Conservation (phyloP, 2,329 filamentous ascomycete genomes). For the Aphanocladium album region DNA sequence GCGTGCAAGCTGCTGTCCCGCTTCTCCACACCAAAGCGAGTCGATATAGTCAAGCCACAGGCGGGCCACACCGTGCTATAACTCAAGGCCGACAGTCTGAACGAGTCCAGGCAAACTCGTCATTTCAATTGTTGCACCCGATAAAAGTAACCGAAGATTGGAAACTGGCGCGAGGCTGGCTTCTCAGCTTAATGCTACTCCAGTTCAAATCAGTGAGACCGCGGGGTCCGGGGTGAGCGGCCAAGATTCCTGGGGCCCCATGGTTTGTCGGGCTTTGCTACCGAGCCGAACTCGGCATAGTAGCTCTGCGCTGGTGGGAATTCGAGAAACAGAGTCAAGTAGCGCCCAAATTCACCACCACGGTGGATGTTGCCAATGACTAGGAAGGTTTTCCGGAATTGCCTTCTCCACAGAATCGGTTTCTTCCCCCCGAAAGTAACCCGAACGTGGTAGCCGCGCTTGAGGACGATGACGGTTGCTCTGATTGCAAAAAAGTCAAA, state of each 20-base stretch:
- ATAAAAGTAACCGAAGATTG: not conserved
- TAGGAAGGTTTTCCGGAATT: not conserved
- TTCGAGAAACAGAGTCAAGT: not conserved
- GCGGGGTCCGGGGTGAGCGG: not conserved
- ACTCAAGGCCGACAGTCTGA: not conserved
- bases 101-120: not conserved
- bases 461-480: not conserved
- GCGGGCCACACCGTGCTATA: not conserved
- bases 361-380: not conserved
- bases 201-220: not conserved
- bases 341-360: not conserved
- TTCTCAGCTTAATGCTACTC: not conserved
- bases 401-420: not conserved
- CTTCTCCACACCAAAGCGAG: slow-evolving; percentile 1
- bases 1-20: not conserved
- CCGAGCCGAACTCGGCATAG: not conserved
- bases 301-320: not conserved
- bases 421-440: not conserved
- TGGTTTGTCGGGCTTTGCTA: not conserved
- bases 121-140: not conserved
- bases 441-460: not conserved
- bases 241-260: not conserved
- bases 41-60: slow-evolving; percentile 7
- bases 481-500: not conserved
- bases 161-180: not conserved